phyloP scores from a whole-genome alignment of 805 yeast species.

The Kregervanrija fluxuum region DNA sequence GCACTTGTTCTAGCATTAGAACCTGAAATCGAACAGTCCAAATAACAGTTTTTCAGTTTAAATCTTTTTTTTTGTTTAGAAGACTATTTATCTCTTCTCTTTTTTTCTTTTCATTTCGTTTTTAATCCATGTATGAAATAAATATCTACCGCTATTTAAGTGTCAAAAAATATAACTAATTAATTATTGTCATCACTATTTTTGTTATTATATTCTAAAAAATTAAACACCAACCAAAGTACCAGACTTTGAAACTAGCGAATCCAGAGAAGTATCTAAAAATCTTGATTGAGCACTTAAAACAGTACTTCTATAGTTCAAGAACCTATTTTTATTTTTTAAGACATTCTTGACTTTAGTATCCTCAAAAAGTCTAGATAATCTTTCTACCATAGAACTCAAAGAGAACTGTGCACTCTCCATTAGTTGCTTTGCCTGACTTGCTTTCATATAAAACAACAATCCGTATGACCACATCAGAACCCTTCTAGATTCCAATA shows the following conservation, averaged over 20 bases:
- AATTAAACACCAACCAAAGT: slow-evolving; percentile 3
- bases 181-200: too few species aligned
- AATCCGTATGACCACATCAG: slow-evolving; percentile 90
- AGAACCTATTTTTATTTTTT: slow-evolving; percentile 18
- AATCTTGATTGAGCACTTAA: slow-evolving; percentile 13
- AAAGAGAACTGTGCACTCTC: slow-evolving; percentile 33
- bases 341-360: slow-evolving; percentile 23
- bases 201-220: background rate
- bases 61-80: background rate
- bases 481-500: slow-evolving; percentile 64
- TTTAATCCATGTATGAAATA: too few species aligned
- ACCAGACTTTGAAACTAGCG: slow-evolving; percentile 8
- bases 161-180: too few species aligned
- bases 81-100: background rate
- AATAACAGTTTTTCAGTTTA: background rate
- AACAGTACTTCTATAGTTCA: slow-evolving; percentile 17
- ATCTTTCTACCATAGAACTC: slow-evolving; percentile 22
- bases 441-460: slow-evolving; percentile 51
- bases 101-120: background rate
- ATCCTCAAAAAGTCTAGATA: slow-evolving; percentile 29
- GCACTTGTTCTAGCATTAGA: slow-evolving; percentile 53
- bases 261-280: slow-evolving; percentile 21
- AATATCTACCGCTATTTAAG: too few species aligned
- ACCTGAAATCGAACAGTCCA: slow-evolving; percentile 17
- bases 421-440: slow-evolving; percentile 50